phyloP scores from a whole-genome alignment of 1,139 yeast species.

The Debaryomyces fabryi region DNA sequence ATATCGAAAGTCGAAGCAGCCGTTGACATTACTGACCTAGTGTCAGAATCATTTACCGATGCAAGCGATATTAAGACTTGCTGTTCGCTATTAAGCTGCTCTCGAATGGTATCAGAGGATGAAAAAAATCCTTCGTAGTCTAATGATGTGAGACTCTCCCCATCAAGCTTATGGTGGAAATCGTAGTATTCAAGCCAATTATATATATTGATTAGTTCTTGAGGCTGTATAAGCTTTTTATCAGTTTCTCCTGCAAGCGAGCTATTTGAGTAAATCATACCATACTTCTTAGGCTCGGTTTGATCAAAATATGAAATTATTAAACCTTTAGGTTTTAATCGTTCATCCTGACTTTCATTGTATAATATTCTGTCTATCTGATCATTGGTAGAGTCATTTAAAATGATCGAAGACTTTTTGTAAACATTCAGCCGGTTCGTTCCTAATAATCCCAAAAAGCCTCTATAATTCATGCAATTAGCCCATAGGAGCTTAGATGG shows the following conservation, averaged over 20 bases:
- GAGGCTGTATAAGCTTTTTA: constrained; percentile 14
- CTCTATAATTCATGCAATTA: constrained; percentile 37
- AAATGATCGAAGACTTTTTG: constrained; percentile 35
- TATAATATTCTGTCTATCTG: constrained; percentile 24
- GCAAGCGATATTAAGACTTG: neutral
- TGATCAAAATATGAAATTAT: constrained; percentile 31
- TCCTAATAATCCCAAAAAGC: constrained; percentile 38
- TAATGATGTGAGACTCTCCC: constrained; percentile 20
- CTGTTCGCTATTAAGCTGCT: neutral
- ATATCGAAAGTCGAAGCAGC: constrained; percentile 30
- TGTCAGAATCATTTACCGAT: constrained; percentile 9
- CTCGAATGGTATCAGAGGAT: constrained; percentile 13
- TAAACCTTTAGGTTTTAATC: constrained; percentile 27
- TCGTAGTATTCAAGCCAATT: constrained; percentile 39
- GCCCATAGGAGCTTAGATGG: constrained; percentile 40
- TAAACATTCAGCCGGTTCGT: constrained; percentile 15
- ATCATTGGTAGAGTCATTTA: constrained; percentile 19
- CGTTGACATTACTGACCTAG: constrained; percentile 11
- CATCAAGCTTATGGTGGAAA: constrained; percentile 31
- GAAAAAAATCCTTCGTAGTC: constrained; percentile 24
- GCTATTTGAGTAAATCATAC: constrained; percentile 29
- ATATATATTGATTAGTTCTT: constrained; percentile 29
- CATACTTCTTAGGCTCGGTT: constrained; percentile 34
- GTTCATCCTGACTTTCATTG: constrained; percentile 4
- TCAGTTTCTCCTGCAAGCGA: constrained; percentile 11